Evolutionary conservation across 176 grass and related monocot species (phyloP), one percentile per base, ranked within the genome.

Genomic region (Thinopyrum elongatum): DNA sequence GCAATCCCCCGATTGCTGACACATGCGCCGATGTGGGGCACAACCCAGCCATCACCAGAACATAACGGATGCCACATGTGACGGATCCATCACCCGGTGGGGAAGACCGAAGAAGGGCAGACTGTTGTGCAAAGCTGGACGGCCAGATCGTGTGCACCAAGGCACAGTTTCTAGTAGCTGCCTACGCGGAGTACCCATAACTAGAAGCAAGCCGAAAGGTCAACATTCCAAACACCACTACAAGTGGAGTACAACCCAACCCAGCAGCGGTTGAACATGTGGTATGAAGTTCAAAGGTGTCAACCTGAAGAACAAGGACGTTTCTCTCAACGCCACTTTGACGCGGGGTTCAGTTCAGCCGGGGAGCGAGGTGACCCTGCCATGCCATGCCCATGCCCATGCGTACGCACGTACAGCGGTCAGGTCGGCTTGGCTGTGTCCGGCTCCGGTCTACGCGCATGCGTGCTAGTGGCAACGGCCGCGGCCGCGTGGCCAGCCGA

Each of bases 401-500:
- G 26, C 27, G 36, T 51, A 75, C 38, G 81, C 3, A 42, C 51
- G 34, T 61, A 35, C 51, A 8, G 22, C 6, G 12, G 44, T 47
- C 0, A 14, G 44, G 83, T 89, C 77, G 46, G 82, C 70, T 19
- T 41, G 49, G 83, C 70, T 12, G 36, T 30, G 28, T 69, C 30
- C 78, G 49, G 64, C 60, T 44, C 7, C 47, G 2, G 72, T 64
- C 36, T 42, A 90, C 83, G 74, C 79, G 4, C 70, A 23, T 44
- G 86, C 80, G 6, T 14, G 6, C 88, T 6, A 33, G 71, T 90
- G 88, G 82, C 39, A 23, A 22, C 44, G 15, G 51, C 59, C 60
- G 76, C 38, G 21, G 74, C 74, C 61, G 68, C 77, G 58, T 69
- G 73, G 72, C 5, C 26, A 28, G 72, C 81, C 53, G 51, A 28